A percentile compares a stretch with the other conserved stretches of the same genome.
These are phyloP conservation scores for Tephrocybe sp. DNA, from an alignment of 768 basidiomycete species.

Conservation along the genomic window DNA sequence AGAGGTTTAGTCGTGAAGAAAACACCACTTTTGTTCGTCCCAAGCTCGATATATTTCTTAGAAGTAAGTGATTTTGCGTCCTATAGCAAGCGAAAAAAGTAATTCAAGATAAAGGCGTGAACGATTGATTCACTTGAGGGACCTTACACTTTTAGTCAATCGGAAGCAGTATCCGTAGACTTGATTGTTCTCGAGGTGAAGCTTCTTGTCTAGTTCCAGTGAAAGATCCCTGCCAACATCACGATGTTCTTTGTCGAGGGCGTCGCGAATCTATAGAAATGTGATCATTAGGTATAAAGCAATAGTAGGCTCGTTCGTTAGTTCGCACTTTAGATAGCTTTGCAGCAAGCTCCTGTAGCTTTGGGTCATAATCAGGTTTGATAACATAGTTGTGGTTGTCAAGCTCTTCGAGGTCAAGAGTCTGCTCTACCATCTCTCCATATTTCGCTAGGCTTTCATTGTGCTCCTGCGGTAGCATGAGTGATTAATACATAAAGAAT, in stretches of 20 bases:
- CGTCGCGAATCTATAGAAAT: slow-evolving; percentile 57
- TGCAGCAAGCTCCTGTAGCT: slow-evolving; percentile 64
- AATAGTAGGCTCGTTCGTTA: neutral
- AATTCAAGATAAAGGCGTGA: neutral
- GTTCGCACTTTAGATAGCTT: slow-evolving; percentile 54
- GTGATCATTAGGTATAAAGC: neutral
- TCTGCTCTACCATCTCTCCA: slow-evolving; percentile 92
- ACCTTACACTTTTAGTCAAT: slow-evolving; percentile 81
- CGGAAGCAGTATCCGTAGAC: slow-evolving; percentile 92
- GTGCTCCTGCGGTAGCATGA: slow-evolving; percentile 49
- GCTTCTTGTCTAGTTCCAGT: slow-evolving; percentile 89
- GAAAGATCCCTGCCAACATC: slow-evolving; percentile 65
- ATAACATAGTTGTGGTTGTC: slow-evolving; percentile 88
- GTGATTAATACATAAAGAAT: neutral
- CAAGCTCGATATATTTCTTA: slow-evolving; percentile 78
- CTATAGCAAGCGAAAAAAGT: slow-evolving; percentile 43
- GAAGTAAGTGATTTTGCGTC: slow-evolving; percentile 75
- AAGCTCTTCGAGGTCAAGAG: slow-evolving; percentile 86
- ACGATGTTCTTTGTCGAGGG: slow-evolving; percentile 79
- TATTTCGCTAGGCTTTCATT: slow-evolving; percentile 69
- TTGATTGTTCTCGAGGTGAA: slow-evolving; percentile 90
- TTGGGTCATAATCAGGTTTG: slow-evolving; percentile 85
- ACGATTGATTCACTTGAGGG: neutral
- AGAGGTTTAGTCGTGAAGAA: slow-evolving; percentile 83
- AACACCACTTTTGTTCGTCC: slow-evolving; percentile 80